These are phyloP conservation scores for Rhodomyrtus psidioides DNA, from an alignment of 441 rosid genomes.

Conservation along the genomic window DNA sequence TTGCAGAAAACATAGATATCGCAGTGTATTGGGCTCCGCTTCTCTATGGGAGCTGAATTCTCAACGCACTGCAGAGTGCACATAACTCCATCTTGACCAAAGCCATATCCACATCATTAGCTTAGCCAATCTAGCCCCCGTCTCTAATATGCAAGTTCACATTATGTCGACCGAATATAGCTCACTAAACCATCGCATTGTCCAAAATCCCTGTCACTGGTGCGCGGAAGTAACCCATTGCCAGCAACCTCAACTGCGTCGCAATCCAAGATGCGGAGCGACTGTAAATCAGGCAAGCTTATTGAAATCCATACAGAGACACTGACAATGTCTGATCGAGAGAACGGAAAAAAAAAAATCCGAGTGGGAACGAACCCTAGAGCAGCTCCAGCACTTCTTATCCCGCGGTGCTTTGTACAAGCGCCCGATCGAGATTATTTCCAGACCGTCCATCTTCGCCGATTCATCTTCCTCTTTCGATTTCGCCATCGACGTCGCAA, in stretches of 20 bases:
- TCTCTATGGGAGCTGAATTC: neutral
- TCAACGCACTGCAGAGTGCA: neutral
- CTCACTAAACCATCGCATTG: neutral
- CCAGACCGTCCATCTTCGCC: conserved; percentile 43
- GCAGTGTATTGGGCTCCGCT: neutral
- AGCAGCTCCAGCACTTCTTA: conserved; percentile 90
- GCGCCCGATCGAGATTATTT: conserved; percentile 66
- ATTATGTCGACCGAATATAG: neutral
- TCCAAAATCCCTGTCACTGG: neutral
- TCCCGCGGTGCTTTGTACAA: conserved; percentile 65
- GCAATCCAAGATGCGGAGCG: neutral
- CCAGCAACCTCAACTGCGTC: neutral
- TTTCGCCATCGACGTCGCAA: conserved; percentile 27
- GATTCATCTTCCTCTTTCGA: conserved; percentile 21
- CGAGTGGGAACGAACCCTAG: conserved; percentile 65
- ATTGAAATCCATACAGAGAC: neutral
- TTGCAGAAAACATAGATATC: neutral
- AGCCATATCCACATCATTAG: neutral
- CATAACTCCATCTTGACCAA: neutral
- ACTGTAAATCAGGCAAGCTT: neutral
- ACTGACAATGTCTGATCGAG: neutral
- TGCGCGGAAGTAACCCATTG: neutral
- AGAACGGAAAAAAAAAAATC: neutral
- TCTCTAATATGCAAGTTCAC: neutral
- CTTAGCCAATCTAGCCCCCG: neutral